phyloP scores from a whole-genome alignment of 805 yeast genomes.

The Maudiozyma turicensis region DNA sequence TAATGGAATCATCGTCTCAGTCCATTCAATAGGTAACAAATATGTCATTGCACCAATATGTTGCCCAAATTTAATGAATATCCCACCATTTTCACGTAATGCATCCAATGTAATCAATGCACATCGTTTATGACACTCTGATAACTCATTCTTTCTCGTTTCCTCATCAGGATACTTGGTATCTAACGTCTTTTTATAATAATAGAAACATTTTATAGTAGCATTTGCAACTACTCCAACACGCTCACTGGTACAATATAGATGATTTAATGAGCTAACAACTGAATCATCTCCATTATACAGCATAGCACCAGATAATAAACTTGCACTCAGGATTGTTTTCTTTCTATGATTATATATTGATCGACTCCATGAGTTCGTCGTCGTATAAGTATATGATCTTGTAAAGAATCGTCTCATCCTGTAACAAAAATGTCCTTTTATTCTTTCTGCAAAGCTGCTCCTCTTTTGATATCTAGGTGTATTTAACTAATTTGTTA shows the following conservation, averaged over 20 bases:
- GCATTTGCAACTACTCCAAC: slow-evolving; percentile 59
- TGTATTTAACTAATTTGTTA: no score
- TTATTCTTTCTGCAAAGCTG: no score
- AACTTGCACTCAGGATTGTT: neutral
- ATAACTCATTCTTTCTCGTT: slow-evolving; percentile 42
- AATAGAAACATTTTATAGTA: slow-evolving; percentile 58
- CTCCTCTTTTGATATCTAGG: no score
- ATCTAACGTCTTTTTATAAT: slow-evolving; percentile 52
- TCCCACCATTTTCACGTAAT: slow-evolving; percentile 78
- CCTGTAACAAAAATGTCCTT: no score
- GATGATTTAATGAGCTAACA: slow-evolving; percentile 17
- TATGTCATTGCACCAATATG: slow-evolving; percentile 90
- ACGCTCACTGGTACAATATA: slow-evolving; percentile 35
- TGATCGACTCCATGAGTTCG: neutral
- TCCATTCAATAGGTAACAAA: slow-evolving; percentile 88
- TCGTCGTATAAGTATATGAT: neutral
- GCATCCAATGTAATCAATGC: slow-evolving; percentile 75
- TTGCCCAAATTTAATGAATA: slow-evolving; percentile 90
- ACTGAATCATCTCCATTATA: slow-evolving; percentile 22
- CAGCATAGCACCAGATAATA: slow-evolving; percentile 11
- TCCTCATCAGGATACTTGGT: slow-evolving; percentile 35
- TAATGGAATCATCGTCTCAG: slow-evolving; percentile 83
- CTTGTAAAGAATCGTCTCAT: no score
- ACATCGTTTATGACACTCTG: slow-evolving; percentile 61
- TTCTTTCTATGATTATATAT: neutral